Evolutionary conservation across 352 stramenopile species (phyloP), one percentile per base, ranked within the genome.

Genomic region (Globisporangium polare): DNA sequence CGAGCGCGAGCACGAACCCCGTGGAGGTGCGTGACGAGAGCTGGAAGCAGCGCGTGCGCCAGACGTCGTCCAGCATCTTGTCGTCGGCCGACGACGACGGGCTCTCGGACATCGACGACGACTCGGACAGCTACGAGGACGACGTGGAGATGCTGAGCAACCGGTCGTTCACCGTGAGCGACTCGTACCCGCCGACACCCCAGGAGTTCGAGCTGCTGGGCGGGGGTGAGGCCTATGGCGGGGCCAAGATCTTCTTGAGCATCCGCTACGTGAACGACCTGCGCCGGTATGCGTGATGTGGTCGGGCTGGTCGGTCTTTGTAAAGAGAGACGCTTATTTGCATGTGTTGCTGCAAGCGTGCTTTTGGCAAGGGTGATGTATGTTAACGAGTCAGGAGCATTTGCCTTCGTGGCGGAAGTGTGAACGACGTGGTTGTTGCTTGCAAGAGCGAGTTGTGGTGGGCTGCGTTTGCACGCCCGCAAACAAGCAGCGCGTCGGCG

Each of bases 181-280:
- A 75, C 27, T 73, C 74, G 45, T 88, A 78, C 45, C 75, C 78
- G 58, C 77, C 83, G 31, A 63, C 67, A 18, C 75, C 79, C 2
- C 67, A 85, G 22, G 74, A 65, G 5, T 60, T 92, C 39, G 66
- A 74, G 33, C 73, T 95, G 50, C 17, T 72, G 5, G 80, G 73
- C 37, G 79, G n/a, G n/a, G n/a, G 74, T 53, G 72, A 83, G 24
- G 69, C 72, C 22, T 2, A 33, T 5, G 55, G 72, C 13, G n/a
- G n/a, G n/a, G 81, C 83, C 45, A 93, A 80, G 54, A 81, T 95
- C 53, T 86, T 76, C 52, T 64, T 95, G 46, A 92, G 80, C 66
- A 81, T 95, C 26, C 85, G 85, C 31, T 95, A 95, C 60, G 82
- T 95, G 60, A 95, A 95, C 64, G 82, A 93, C 64, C 89, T 95